A percentile compares a stretch with the other conserved stretches of the same genome.
Conservation (phyloP, 371 early-diverging fungal genomes). For the Phascolomyces articulosus region DNA sequence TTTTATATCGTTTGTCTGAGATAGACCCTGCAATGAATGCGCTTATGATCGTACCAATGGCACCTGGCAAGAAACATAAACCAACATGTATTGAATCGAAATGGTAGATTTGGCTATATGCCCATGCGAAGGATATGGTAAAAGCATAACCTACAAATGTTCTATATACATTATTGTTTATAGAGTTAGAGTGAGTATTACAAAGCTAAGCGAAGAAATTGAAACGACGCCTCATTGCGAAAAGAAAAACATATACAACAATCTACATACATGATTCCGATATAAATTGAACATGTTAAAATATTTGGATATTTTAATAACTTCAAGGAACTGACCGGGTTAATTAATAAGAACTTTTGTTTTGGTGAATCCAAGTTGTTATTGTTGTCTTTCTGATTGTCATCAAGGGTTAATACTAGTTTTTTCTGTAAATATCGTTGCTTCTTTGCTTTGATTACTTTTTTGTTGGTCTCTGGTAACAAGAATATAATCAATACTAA, state of each 20-base stretch:
- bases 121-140: slow-evolving; percentile 1
- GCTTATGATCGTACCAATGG: neutral
- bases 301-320: slow-evolving; percentile 30
- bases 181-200: too few relatives aligned
- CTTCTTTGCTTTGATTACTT: neutral
- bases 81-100: neutral
- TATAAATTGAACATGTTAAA: neutral
- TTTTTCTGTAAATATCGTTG: too few relatives aligned
- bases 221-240: too few relatives aligned
- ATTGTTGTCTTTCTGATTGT: too few relatives aligned
- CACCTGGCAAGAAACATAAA: slow-evolving; percentile 1
- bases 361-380: too few relatives aligned
- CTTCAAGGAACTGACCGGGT: slow-evolving; percentile 34
- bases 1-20: slow-evolving; percentile 33
- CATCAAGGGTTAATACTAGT: too few relatives aligned
- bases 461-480: slow-evolving; percentile 44
- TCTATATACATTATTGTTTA: too few relatives aligned
- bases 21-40: slow-evolving; percentile 8
- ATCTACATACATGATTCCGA: slow-evolving; percentile 2
- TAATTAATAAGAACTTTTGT: slow-evolving; percentile 6
- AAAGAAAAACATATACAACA: too few relatives aligned
- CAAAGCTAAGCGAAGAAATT: too few relatives aligned
- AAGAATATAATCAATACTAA: slow-evolving; percentile 35
- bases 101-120: neutral
- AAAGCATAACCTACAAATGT: neutral